phyloP scores from a whole-genome alignment of 768 basidiomycete genomes.

The Ramaria rubella region DNA sequence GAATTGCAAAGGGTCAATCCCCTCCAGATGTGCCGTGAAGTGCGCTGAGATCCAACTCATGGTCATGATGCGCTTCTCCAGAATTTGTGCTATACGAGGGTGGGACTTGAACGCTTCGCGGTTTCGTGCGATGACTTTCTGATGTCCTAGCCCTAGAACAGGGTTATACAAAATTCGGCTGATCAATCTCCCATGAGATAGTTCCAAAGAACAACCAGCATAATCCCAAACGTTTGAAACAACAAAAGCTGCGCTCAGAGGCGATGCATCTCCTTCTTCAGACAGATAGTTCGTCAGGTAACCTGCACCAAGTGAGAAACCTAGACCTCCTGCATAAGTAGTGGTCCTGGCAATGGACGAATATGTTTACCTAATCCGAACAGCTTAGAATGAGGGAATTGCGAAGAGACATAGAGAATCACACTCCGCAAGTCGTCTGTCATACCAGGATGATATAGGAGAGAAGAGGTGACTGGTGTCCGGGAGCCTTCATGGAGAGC shows the following conservation, averaged over 20 bases:
- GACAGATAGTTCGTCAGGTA: background rate
- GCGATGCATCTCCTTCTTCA: background rate
- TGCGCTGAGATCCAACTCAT: background rate
- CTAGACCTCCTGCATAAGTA: background rate
- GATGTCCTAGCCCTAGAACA: background rate
- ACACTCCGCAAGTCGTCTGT: background rate
- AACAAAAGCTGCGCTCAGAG: background rate
- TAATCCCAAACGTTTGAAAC: slow-evolving; percentile 1
- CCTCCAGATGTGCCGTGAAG: background rate
- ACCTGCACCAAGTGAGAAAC: slow-evolving; percentile 1
- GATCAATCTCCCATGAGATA: background rate
- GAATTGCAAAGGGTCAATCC: background rate
- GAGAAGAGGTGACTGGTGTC: no score
- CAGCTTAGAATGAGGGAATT: background rate
- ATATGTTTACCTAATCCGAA: background rate
- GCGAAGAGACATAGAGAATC: background rate
- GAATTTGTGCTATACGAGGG: no score
- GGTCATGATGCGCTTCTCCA: background rate
- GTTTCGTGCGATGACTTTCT: no score
- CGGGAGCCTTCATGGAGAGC: no score
- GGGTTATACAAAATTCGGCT: background rate
- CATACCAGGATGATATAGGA: slow-evolving; percentile 1
- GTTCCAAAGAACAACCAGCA: background rate
- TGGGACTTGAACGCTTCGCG: no score
- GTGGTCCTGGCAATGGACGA: background rate